Conservation (phyloP, 176 grass and related monocot genomes). For the Zizania latifolia region DNA sequence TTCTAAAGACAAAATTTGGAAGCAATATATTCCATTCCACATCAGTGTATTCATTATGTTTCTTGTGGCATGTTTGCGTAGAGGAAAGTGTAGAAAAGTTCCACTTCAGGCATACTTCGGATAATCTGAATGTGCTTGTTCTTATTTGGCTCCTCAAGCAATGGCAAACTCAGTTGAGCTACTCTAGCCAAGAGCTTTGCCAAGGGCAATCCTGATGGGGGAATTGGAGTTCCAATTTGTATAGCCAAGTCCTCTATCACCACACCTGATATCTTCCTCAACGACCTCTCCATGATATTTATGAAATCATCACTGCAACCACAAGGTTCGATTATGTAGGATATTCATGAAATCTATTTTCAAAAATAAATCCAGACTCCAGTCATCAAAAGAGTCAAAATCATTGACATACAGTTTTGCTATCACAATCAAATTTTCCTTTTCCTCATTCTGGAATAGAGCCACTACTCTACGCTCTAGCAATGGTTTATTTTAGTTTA, state of each 20-base stretch:
- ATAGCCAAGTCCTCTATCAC: constrained; percentile 45
- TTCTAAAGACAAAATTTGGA: constrained; percentile 11
- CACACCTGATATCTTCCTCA: constrained; percentile 57
- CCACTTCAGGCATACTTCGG: constrained; percentile 67
- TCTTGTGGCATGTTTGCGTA: constrained; percentile 70
- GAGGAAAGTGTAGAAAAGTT: constrained; percentile 85
- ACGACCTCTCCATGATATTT: constrained; percentile 70
- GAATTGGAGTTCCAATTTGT: constrained; percentile 36
- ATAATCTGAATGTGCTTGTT: constrained; percentile 82
- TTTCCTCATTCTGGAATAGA: neutral
- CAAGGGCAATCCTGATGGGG: constrained; percentile 53
- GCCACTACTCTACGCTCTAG: neutral
- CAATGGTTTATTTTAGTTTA: neutral
- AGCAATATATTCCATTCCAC: neutral
- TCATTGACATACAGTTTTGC: neutral
- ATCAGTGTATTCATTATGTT: constrained; percentile 1
- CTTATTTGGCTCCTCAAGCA: constrained; percentile 83
- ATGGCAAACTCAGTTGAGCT: constrained; percentile 42
- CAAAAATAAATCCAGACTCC: neutral
- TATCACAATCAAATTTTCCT: neutral
- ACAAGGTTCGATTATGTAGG: neutral
- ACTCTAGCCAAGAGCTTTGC: constrained; percentile 79
- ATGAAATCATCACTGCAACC: constrained; percentile 73
- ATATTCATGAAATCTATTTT: neutral
- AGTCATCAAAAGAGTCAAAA: neutral